phyloP scores from a whole-genome alignment of 352 stramenopile genomes.

The Phytopythium chamaehyphon region DNA sequence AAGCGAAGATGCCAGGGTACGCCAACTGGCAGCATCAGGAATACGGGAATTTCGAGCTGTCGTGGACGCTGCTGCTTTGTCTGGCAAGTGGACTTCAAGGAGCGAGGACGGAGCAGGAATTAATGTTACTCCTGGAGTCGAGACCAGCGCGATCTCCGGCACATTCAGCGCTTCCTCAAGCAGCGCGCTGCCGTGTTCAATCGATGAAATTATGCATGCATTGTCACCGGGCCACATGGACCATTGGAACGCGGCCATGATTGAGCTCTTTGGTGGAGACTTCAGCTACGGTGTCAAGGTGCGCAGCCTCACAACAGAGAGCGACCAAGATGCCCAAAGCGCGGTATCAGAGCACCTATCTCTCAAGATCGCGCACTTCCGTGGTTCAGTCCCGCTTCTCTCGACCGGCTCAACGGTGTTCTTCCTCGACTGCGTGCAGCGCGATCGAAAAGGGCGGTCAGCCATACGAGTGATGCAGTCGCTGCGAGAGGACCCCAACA shows the following conservation, averaged over 20 bases:
- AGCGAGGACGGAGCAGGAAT: not conserved
- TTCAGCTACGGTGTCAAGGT: constrained; percentile 21
- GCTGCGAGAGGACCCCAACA: constrained; percentile 3
- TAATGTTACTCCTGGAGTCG: not conserved
- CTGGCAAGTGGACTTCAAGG: constrained; percentile 1
- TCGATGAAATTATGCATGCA: constrained; percentile 14
- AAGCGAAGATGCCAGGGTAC: constrained; percentile 11
- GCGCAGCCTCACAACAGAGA: constrained; percentile 9
- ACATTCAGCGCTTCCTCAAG: constrained; percentile 9
- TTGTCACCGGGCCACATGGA: constrained; percentile 17
- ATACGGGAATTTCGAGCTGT: constrained; percentile 9
- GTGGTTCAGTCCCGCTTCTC: constrained; percentile 10
- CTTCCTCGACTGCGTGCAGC: constrained; percentile 22
- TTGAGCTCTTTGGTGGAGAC: constrained; percentile 14
- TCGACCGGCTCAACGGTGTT: constrained; percentile 10
- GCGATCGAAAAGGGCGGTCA: not conserved
- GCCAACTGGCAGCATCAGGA: constrained; percentile 8
- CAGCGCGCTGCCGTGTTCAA: constrained; percentile 15
- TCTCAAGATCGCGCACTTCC: constrained; percentile 18
- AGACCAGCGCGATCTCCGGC: not conserved
- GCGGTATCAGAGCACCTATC: constrained; percentile 9
- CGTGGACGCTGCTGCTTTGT: constrained; percentile 2
- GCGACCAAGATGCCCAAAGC: not conserved
- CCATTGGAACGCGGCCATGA: constrained; percentile 25
- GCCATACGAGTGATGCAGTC: constrained; percentile 18